phyloP scores from a whole-genome alignment of 192 early-diverging fungal species.

The Coemansia sp. region DNA sequence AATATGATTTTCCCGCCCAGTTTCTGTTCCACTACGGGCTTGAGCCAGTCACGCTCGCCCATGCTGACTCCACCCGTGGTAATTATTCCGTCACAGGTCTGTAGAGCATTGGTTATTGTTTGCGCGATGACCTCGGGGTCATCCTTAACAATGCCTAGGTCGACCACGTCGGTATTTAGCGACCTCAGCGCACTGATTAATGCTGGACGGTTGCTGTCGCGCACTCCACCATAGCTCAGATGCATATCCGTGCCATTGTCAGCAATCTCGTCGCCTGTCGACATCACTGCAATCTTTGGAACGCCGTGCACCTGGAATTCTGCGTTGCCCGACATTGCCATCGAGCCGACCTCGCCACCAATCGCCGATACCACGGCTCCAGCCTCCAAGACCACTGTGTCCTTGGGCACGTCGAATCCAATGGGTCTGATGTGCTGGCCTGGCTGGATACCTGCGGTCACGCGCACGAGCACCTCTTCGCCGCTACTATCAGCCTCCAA shows the following conservation, averaged over 20 bases:
- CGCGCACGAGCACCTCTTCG: slow-evolving; percentile 43
- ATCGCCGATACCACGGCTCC: slow-evolving; percentile 61
- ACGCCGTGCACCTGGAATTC: slow-evolving; percentile 56
- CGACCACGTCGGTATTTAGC: slow-evolving; percentile 63
- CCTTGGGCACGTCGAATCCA: slow-evolving; percentile 68
- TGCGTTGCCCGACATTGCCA: slow-evolving; percentile 72
- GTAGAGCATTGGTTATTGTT: slow-evolving; percentile 45
- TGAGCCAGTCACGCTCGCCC: slow-evolving; percentile 93
- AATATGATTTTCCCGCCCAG: slow-evolving; percentile 81
- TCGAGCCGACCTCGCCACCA: slow-evolving; percentile 80
- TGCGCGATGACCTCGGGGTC: slow-evolving; percentile 57
- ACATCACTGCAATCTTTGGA: slow-evolving; percentile 77
- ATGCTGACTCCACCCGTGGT: slow-evolving; percentile 97
- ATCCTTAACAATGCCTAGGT: slow-evolving; percentile 74
- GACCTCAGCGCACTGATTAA: slow-evolving; percentile 61
- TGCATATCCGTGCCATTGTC: slow-evolving; percentile 39
- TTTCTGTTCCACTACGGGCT: slow-evolving; percentile 75
- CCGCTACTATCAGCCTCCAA: slow-evolving; percentile 55
- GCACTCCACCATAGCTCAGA: slow-evolving; percentile 58
- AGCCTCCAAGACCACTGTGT: slow-evolving; percentile 56
- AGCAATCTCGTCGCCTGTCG: slow-evolving; percentile 86
- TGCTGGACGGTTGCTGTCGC: slow-evolving; percentile 84
- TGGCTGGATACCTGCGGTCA: slow-evolving; percentile 4
- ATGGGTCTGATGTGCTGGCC: slow-evolving; percentile 78
- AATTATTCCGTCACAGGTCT: slow-evolving; percentile 71